Conservation (phyloP, 352 stramenopile species). For the Sclerospora graminicola region DNA sequence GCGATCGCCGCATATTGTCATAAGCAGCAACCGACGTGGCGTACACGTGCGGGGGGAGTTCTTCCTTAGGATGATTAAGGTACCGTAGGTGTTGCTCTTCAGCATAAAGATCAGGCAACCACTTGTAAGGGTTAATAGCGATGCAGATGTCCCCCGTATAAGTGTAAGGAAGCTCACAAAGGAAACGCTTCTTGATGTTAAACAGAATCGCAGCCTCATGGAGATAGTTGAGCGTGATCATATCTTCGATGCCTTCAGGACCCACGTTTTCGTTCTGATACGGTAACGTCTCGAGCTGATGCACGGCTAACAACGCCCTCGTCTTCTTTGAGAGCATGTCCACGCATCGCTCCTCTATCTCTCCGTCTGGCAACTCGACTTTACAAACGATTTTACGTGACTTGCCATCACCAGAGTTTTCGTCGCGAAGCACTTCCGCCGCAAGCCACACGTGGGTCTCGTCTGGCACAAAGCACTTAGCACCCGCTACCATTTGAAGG, state of each 20-base stretch:
- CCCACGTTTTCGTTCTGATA: conserved; percentile 79
- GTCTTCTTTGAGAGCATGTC: conserved; percentile 66
- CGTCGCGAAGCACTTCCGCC: conserved; percentile 60
- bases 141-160: conserved; percentile 96
- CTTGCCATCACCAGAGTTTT: conserved; percentile 48
- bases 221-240: conserved; percentile 85
- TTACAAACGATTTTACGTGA: conserved; percentile 55
- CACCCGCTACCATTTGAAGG: conserved; percentile 53
- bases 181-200: conserved; percentile 82
- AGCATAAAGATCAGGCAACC: conserved; percentile 78
- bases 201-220: conserved; percentile 87
- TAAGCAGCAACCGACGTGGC: conserved; percentile 69
- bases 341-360: conserved; percentile 50
- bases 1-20: conserved; percentile 58
- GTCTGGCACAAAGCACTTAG: conserved; percentile 82
- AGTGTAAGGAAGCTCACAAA: conserved; percentile 88
- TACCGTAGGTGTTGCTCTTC: conserved; percentile 75
- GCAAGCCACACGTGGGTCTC: conserved; percentile 79
- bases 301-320: conserved; percentile 54
- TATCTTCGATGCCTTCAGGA: conserved; percentile 66
- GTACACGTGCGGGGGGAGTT: conserved; percentile 74
- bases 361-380: conserved; percentile 38
- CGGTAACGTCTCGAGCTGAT: conserved; percentile 67
- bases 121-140: conserved; percentile 95
- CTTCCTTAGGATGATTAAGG: conserved; percentile 58